Base-by-base conservation (phyloP, 2,329 filamentous ascomycete species). In the Cercospora canescens region DNA sequence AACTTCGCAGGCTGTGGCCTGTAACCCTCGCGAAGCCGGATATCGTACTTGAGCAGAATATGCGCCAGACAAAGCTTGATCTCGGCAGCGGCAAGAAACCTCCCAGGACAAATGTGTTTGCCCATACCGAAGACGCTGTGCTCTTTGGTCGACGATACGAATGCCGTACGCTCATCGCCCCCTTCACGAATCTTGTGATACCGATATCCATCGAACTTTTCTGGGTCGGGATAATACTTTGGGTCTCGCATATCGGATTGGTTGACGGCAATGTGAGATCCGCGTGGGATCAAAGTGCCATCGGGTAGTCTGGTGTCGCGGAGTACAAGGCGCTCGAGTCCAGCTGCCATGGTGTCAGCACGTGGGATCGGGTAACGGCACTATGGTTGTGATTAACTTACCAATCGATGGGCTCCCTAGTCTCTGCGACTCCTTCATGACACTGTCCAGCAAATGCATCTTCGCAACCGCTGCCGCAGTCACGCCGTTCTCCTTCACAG, bases 71-170 rank as follows among this genome's bases (percentile, higher is more conserved):
- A 72, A n/a, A 79, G 60, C 64, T 79, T 79, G 59, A 78, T 71
- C 64, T 77, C 74, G 35, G 74, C 74, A 8, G 69, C 63, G 12
- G 76, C 77, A 41, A 79, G 76, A 65, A 78, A 78, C 12, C 77
- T 69, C 2, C 78, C 77, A 9, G 77, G 76, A 59, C 78, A 77
- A 12, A 72, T 73, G 59, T 78, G 74, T 32, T 70, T 67, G 14
- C 77, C 77, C 34, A 71, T 65, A 14, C 76, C 75, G 65, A 77
- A 78, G 0, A 52, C 66, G 37, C 74, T 60, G 62, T 76, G 70
- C 14, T 69, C 63, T 6, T 66, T 32, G 2, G 63, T 68, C 4
- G 67, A 69, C 2, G 71, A 69, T n/a, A 70, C 70, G 32, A 52
- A 60, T 2, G 26, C 21, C 1, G 58, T 63, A 12, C 45, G n/a